Percentiles rank a stretch among this genome's conserved stretches.
phyloP scores from a whole-genome alignment of 2,329 filamentous ascomycete species.

The Paraconiothyrium sp. region DNA sequence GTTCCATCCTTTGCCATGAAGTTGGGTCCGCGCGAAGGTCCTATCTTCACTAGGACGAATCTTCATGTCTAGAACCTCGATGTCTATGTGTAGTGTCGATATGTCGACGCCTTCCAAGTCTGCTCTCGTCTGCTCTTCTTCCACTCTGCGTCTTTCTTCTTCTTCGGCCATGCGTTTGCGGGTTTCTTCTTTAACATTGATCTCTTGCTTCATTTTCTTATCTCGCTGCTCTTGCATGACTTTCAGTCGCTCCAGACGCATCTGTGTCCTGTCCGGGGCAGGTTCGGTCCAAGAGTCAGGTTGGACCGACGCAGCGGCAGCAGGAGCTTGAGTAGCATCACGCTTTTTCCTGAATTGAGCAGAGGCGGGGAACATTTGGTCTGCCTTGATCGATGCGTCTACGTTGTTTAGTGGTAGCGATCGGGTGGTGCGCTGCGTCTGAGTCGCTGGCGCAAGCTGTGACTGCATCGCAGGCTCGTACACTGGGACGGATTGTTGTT shows the following conservation, averaged over 20 bases:
- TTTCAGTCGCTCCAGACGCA: slow-evolving; percentile 54
- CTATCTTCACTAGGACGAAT: slow-evolving; percentile 57
- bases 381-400: slow-evolving; percentile 66
- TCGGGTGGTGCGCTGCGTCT: slow-evolving; percentile 37
- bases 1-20: slow-evolving; percentile 76
- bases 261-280: slow-evolving; percentile 27
- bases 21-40: slow-evolving; percentile 37
- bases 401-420: slow-evolving; percentile 51
- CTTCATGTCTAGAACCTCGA: slow-evolving; percentile 80
- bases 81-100: slow-evolving; percentile 75
- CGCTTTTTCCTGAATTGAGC: slow-evolving; percentile 82
- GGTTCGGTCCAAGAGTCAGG: slow-evolving; percentile 50
- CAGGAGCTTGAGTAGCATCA: slow-evolving; percentile 35
- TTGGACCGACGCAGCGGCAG: slow-evolving; percentile 37
- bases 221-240: slow-evolving; percentile 43
- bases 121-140: slow-evolving; percentile 70
- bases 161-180: slow-evolving; percentile 62
- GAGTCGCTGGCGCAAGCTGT: slow-evolving; percentile 30
- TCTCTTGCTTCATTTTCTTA: slow-evolving; percentile 63
- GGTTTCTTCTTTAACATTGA: slow-evolving; percentile 66
- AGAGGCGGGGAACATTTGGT: slow-evolving; percentile 78
- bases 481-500: slow-evolving; percentile 25
- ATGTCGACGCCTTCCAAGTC: slow-evolving; percentile 73
- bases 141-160: slow-evolving; percentile 62
- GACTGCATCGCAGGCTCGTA: slow-evolving; percentile 23